Evolutionary conservation across 306 rosid genomes (phyloP), one percentile per base, ranked within the genome.

Genomic region (Alnus rubra): DNA sequence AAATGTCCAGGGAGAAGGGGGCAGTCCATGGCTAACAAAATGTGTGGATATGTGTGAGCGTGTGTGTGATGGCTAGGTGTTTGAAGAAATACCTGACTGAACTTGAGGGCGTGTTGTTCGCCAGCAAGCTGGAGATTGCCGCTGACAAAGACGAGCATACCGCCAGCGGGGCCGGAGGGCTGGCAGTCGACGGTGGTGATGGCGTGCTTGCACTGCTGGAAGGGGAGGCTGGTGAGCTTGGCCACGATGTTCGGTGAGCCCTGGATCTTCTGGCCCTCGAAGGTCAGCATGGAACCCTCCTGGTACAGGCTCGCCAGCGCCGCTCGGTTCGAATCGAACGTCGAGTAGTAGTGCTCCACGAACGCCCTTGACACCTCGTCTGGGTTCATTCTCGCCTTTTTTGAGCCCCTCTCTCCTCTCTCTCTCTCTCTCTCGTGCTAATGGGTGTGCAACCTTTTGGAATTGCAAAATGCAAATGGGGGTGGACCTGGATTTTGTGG

Each of bases 251-350:
- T 88, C 59, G 71, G 91, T 0, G 96, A 18, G 5, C 99, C 98
- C 52, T 83, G 97, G 81, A 91, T 88, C 92, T 95, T 91, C 92
- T 95, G 93, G 39, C 98, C 99, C 59, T 95, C 99, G 83, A 95
- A 95, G 13, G 97, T 83, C 79, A 93, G 88, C 99, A 95, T 93
- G 8, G 99, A 95, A 15, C 72, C 87, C 0, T 92, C 97, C 69
- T 95, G 97, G 69, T 92, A 92, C 23, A 95, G 95, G 31, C 45
- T 77, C 0, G 80, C 90, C 11, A 94, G 85, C 1, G 70, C 84
- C 0, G 35, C 69, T 4, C 97, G 93, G 60, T 91, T 95, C 5
- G 86, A 31, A 23, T 95, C 98, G 89, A 95, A 95, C 65, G 89
- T 86, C 0, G 88, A 33, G 82, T 95, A 95, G 80, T 92, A 95